Conservation (phyloP, 495 filamentous ascomycete species). For the Penicillium cosmopolitanum region DNA sequence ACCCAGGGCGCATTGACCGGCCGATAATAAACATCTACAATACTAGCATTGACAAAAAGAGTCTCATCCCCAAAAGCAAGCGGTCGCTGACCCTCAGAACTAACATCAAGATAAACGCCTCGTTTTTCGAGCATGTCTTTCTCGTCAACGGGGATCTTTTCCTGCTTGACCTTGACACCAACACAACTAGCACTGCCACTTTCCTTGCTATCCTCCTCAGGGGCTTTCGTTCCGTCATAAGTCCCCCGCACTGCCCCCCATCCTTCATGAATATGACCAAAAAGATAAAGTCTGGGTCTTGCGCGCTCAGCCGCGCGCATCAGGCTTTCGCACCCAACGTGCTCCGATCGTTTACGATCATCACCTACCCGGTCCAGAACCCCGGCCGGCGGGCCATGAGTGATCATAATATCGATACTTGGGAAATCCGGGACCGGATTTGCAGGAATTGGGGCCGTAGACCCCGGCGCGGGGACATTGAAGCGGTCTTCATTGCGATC, state of each 20-base stretch:
- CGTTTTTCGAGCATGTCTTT: conserved; percentile 45
- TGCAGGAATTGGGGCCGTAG: conserved; percentile 22
- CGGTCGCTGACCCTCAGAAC: conserved; percentile 26
- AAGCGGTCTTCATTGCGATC: conserved; percentile 55
- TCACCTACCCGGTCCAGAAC: conserved; percentile 55
- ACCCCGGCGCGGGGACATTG: conserved; percentile 40
- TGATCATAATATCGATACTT: conserved; percentile 67
- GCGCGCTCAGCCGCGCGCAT: conserved; percentile 45
- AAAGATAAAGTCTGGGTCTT: conserved; percentile 58
- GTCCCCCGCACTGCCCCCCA: conserved; percentile 67
- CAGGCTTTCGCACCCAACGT: conserved; percentile 55
- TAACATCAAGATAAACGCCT: conserved; percentile 50
- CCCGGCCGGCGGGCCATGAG: conserved; percentile 70
- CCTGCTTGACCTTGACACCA: conserved; percentile 20
- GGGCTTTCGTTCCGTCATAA: conserved; percentile 36
- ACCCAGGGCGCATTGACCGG: conserved; percentile 63
- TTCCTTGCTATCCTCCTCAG: too few species aligned
- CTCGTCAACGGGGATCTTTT: conserved; percentile 37
- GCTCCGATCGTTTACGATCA: conserved; percentile 13
- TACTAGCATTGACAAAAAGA: conserved; percentile 73
- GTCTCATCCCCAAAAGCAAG: conserved; percentile 60
- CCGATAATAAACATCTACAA: conserved; percentile 55
- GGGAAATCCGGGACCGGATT: conserved; percentile 55
- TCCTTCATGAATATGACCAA: conserved; percentile 69
- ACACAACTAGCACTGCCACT: conserved; percentile 33